Conservation (phyloP, 768 basidiomycete species). For the Lactifluus piperatus region DNA sequence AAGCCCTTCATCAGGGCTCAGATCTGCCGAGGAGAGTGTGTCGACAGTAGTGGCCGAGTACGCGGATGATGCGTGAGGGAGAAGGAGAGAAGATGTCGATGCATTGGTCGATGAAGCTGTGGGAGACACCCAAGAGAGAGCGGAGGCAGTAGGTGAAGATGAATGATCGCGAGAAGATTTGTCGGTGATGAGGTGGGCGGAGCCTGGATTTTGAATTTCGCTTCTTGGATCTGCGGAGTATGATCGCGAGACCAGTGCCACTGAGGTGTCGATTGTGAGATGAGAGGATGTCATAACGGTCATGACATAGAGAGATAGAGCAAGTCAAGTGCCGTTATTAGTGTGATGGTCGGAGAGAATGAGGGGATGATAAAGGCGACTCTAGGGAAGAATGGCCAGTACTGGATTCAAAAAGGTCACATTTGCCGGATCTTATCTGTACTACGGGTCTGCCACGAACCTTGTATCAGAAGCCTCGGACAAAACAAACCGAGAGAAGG, state of each 20-base stretch:
- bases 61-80: constrained; percentile 23
- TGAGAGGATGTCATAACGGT: constrained; percentile 23
- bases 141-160: constrained; percentile 14
- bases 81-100: constrained; percentile 23
- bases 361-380: not conserved
- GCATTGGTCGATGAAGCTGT: constrained; percentile 16
- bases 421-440: not conserved
- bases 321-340: constrained; percentile 2
- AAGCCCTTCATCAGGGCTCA: constrained; percentile 3
- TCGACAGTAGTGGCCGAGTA: constrained; percentile 22
- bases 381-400: not conserved
- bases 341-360: not conserved
- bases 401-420: not conserved
- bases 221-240: constrained; percentile 19
- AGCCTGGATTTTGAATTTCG: constrained; percentile 3
- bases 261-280: constrained; percentile 30
- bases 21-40: constrained; percentile 13
- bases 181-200: constrained; percentile 10
- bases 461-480: not conserved
- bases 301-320: constrained; percentile 19
- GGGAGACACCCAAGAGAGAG: constrained; percentile 14
- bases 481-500: not conserved
- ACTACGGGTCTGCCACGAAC: not conserved
- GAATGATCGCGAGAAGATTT: constrained; percentile 17
- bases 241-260: constrained; percentile 20